A percentile compares a stretch with the other conserved stretches of the same genome.
Evolutionary conservation across 2,329 filamentous ascomycete genomes (phyloP).

Genomic region (Monosporascus sp.): DNA sequence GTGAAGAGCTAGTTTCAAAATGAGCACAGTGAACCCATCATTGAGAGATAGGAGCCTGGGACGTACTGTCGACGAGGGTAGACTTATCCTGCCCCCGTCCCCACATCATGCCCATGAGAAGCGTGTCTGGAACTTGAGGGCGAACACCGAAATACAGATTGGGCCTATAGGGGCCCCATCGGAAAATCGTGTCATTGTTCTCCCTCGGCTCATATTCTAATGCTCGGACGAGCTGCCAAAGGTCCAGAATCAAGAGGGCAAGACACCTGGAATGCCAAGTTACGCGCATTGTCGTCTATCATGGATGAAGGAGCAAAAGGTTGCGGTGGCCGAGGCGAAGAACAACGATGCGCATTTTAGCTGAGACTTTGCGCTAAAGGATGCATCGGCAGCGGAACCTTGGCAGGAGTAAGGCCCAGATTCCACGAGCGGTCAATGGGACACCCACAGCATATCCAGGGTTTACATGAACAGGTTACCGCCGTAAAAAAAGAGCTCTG

Average conservation of each 20-base stretch:
- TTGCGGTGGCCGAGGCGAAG: neutral
- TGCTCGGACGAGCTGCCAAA: neutral
- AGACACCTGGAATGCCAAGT: neutral
- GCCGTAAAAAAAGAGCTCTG: too few species aligned
- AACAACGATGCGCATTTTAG: neutral
- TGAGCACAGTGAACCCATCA: neutral
- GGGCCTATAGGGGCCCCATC: constrained; percentile 85
- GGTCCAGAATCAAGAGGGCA: neutral
- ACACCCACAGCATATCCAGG: too few species aligned
- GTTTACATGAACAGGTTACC: too few species aligned
- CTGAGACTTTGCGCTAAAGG: neutral
- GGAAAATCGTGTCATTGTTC: neutral
- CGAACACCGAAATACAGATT: constrained; percentile 88
- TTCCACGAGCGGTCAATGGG: too few species aligned
- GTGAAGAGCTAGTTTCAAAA: constrained; percentile 45
- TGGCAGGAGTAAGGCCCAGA: too few species aligned
- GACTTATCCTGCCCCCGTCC: constrained; percentile 41
- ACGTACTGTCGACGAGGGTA: constrained; percentile 1
- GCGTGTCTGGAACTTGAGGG: constrained; percentile 70
- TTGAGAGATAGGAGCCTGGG: neutral
- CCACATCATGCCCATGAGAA: constrained; percentile 82
- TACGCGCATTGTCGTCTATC: neutral
- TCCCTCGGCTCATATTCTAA: neutral
- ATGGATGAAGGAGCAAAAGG: neutral
- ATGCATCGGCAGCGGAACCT: too few species aligned